phyloP scores from a whole-genome alignment of 176 grass and related monocot genomes.

The Canna indica region DNA sequence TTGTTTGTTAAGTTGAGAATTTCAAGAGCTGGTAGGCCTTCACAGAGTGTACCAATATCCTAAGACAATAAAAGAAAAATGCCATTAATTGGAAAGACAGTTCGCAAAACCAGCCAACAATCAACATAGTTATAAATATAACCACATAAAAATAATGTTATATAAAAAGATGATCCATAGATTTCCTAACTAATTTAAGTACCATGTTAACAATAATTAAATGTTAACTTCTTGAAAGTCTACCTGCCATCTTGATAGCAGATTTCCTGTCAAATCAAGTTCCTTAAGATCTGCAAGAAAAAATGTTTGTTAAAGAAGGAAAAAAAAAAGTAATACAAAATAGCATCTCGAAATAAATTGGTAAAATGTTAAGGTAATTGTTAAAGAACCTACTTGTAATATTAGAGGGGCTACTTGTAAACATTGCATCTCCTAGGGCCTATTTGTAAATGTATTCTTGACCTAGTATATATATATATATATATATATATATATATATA shows the following conservation, averaged over 20 bases:
- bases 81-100: neutral
- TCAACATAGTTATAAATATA: slow-evolving; percentile 3
- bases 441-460: neutral
- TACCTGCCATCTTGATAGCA: slow-evolving; percentile 85
- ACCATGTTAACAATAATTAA: neutral
- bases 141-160: slow-evolving; percentile 1
- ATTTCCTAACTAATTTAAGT: neutral
- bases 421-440: neutral
- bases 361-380: neutral
- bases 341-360: neutral
- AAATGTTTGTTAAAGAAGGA: slow-evolving; percentile 8
- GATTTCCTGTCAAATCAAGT: slow-evolving; percentile 94
- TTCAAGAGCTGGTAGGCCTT: slow-evolving; percentile 69
- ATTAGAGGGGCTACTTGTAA: too few species aligned
- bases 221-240: slow-evolving; percentile 1
- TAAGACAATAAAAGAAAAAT: slow-evolving; percentile 15
- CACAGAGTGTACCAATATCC: slow-evolving; percentile 72
- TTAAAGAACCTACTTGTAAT: too few species aligned
- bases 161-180: too few species aligned
- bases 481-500: too few species aligned
- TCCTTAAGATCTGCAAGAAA: slow-evolving; percentile 60
- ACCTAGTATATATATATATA: neutral
- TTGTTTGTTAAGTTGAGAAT: slow-evolving; percentile 86
- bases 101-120: slow-evolving; percentile 9
- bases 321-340: neutral